Evolutionary conservation across 2,329 filamentous ascomycete species (phyloP).

Genomic region (Tolypocladium pustulatum): DNA sequence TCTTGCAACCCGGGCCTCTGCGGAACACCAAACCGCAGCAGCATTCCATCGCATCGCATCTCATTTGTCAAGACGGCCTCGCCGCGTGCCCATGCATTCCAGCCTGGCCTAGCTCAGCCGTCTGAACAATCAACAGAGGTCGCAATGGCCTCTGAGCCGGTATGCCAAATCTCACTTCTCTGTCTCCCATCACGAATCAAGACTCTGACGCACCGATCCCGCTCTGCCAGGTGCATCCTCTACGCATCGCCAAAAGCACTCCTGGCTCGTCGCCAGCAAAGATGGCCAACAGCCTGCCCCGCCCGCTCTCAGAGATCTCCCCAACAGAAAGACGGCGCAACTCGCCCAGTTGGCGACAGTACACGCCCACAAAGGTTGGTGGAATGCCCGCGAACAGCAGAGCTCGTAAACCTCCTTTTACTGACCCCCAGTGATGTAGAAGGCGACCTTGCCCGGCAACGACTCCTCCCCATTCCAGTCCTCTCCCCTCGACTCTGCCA

Average conservation of each 20-base stretch:
- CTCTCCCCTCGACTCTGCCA: constrained; percentile 58
- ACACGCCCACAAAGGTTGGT: constrained; percentile 27
- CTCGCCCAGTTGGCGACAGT: constrained; percentile 80
- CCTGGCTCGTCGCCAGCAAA: constrained; percentile 52
- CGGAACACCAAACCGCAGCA: constrained; percentile 9
- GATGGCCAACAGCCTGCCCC: constrained; percentile 49
- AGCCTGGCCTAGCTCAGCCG: constrained; percentile 10
- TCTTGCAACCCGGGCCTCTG: not conserved
- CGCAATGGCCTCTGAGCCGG: constrained; percentile 27
- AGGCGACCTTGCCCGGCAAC: constrained; percentile 51
- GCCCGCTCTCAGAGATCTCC: constrained; percentile 81
- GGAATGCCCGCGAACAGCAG: not conserved
- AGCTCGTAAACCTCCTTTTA: constrained; percentile 2
- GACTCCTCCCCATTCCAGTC: constrained; percentile 80
- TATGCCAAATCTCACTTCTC: constrained; percentile 16
- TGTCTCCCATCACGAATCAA: constrained; percentile 1
- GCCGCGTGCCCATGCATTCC: constrained; percentile 22
- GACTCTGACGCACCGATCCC: constrained; percentile 3
- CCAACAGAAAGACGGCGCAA: constrained; percentile 80
- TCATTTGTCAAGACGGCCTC: constrained; percentile 10
- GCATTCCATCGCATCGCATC: constrained; percentile 17
- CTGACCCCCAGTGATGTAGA: constrained; percentile 34
- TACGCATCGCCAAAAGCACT: constrained; percentile 67
- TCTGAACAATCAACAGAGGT: constrained; percentile 11
- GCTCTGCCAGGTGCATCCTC: constrained; percentile 53